phyloP scores from a whole-genome alignment of 139 green algal genomes.

The Tetraselmis chui region DNA sequence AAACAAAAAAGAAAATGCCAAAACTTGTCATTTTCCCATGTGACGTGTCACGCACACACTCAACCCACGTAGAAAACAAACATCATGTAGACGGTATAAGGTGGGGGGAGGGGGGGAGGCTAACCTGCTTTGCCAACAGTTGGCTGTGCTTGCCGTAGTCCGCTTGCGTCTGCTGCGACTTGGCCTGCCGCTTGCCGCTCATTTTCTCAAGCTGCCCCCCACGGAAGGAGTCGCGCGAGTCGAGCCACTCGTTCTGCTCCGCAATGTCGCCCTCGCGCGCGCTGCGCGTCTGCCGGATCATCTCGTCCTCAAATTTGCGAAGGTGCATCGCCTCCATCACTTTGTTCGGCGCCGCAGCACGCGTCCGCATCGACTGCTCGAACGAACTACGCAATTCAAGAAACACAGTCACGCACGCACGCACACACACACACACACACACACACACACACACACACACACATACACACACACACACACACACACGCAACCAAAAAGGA shows the following conservation, averaged over 20 bases:
- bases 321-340: conserved; percentile 53
- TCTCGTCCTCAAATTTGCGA: conserved; percentile 34
- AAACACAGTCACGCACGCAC: too few species aligned
- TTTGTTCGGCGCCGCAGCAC: conserved; percentile 37
- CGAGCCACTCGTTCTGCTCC: conserved; percentile 7
- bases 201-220: background rate
- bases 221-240: conserved; percentile 11
- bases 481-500: too few species aligned
- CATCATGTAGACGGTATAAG: too few species aligned
- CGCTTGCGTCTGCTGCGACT: conserved; percentile 1
- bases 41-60: too few species aligned
- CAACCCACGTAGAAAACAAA: too few species aligned
- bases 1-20: too few species aligned
- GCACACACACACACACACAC: too few species aligned
- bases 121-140: background rate
- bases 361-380: conserved; percentile 46
- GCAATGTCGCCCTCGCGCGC: conserved; percentile 1
- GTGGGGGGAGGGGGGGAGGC: too few species aligned
- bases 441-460: too few species aligned
- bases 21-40: too few species aligned
- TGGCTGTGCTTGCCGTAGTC: conserved; percentile 13
- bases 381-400: conserved; percentile 45
- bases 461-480: too few species aligned
- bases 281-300: background rate
- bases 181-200: background rate